Percentiles rank a stretch among this genome's conserved stretches.
These are phyloP conservation scores for Punica granatum DNA, from an alignment of 345 rosid species.

Conservation along the genomic window DNA sequence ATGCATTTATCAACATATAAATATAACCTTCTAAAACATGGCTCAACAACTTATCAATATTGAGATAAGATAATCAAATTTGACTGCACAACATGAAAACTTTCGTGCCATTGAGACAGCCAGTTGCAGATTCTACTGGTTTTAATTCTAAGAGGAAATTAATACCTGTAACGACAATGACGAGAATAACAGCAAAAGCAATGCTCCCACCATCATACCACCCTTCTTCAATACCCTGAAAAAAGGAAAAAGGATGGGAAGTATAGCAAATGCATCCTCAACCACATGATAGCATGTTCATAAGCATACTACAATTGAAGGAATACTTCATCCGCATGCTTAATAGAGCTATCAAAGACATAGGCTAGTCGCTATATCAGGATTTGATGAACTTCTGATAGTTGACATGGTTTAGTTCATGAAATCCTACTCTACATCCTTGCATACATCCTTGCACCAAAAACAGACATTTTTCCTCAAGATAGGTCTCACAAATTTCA, in stretches of 20 bases:
- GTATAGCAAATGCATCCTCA: slow-evolving; percentile 1
- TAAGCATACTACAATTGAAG: no score
- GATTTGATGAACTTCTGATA: background rate
- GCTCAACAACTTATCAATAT: background rate
- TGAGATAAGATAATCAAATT: background rate
- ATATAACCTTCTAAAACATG: background rate
- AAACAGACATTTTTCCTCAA: background rate
- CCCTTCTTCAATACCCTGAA: slow-evolving; percentile 76
- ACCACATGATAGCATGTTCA: no score
- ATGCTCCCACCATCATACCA: slow-evolving; percentile 99
- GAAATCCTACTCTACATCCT: background rate
- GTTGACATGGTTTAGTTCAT: background rate
- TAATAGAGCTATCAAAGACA: background rate
- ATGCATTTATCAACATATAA: background rate
- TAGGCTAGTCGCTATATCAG: background rate
- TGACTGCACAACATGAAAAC: background rate
- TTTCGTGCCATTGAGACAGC: background rate
- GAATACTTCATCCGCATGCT: no score
- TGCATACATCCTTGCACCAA: background rate
- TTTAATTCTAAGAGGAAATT: background rate
- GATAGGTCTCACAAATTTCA: background rate
- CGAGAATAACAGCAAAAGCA: slow-evolving; percentile 87
- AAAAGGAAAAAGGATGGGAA: slow-evolving; percentile 4
- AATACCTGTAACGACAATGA: slow-evolving; percentile 89
- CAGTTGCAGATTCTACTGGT: background rate